Evolutionary conservation across 306 rosid species (phyloP).

Genomic region (Dryas drummondii): DNA sequence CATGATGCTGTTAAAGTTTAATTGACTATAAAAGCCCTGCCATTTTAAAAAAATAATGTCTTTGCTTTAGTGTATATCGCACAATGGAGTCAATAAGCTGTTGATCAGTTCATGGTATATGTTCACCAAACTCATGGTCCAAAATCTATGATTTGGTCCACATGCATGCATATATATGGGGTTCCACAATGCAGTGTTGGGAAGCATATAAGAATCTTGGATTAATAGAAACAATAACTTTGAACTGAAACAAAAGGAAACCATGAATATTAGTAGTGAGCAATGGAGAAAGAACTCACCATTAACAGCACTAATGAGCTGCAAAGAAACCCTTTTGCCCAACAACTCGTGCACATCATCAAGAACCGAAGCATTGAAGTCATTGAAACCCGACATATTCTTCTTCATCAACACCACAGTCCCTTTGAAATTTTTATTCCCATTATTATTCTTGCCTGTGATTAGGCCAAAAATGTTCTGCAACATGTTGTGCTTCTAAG

Average conservation of each 20-base stretch:
- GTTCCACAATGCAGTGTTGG: too few species aligned
- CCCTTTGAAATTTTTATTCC: conserved; percentile 24
- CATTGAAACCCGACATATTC: conserved; percentile 36
- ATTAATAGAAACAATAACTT: too few species aligned
- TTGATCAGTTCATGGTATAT: too few species aligned
- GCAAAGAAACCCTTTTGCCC: conserved; percentile 30
- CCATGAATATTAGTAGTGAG: neutral
- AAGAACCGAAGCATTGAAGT: conserved; percentile 26
- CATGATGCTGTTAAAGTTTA: too few species aligned
- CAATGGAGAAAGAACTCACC: conserved; percentile 8
- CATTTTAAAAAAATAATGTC: too few species aligned
- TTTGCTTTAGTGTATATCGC: too few species aligned
- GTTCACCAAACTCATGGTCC: too few species aligned
- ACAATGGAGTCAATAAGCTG: too few species aligned
- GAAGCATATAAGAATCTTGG: too few species aligned
- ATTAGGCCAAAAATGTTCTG: conserved; percentile 1
- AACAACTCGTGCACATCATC: conserved; percentile 35
- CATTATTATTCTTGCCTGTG: neutral
- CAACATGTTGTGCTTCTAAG: conserved; percentile 10
- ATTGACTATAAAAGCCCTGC: too few species aligned
- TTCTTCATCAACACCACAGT: conserved; percentile 39
- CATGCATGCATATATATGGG: too few species aligned
- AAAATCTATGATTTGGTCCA: too few species aligned
- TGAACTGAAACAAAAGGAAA: neutral
- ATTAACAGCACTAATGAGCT: conserved; percentile 32